Conservation (phyloP, 306 rosid species). For the Prunus mume region DNA sequence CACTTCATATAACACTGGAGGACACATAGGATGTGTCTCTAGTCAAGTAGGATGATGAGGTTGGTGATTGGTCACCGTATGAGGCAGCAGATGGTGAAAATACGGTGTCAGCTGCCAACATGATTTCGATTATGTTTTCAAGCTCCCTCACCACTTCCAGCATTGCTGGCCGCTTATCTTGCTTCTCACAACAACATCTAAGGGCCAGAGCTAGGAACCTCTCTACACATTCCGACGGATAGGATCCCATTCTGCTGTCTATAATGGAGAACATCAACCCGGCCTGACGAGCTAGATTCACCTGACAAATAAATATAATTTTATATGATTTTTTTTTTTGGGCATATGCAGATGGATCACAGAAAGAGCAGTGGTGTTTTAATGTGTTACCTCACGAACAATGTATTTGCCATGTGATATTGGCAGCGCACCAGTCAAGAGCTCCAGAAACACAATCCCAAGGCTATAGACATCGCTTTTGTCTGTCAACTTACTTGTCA, state of each 20-base stretch:
- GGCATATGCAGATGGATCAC: not conserved
- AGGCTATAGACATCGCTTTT: slow-evolving; percentile 79
- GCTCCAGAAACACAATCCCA: slow-evolving; percentile 72
- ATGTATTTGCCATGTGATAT: slow-evolving; percentile 75
- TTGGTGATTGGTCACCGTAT: slow-evolving; percentile 29
- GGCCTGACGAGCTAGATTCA: slow-evolving; percentile 45
- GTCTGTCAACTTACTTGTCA: slow-evolving; percentile 73
- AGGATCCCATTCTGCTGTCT: slow-evolving; percentile 55
- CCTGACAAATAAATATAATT: slow-evolving; percentile 31
- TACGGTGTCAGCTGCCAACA: slow-evolving; percentile 45
- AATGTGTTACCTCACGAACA: slow-evolving; percentile 61
- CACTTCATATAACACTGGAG: slow-evolving; percentile 44
- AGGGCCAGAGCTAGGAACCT: slow-evolving; percentile 55
- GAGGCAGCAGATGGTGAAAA: slow-evolving; percentile 39
- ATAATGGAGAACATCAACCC: slow-evolving; percentile 48
- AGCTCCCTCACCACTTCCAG: slow-evolving; percentile 69
- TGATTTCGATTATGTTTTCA: slow-evolving; percentile 46
- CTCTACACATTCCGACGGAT: slow-evolving; percentile 50
- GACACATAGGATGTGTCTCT: slow-evolving; percentile 31
- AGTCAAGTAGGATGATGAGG: slow-evolving; percentile 21
- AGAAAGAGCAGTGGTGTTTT: not conserved
- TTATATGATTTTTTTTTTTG: not conserved
- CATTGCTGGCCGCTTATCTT: slow-evolving; percentile 62
- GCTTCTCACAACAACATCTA: slow-evolving; percentile 60
- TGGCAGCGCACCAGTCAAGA: slow-evolving; percentile 61